Base-by-base conservation (phyloP, 345 rosid genomes). In the Acer negundo region DNA sequence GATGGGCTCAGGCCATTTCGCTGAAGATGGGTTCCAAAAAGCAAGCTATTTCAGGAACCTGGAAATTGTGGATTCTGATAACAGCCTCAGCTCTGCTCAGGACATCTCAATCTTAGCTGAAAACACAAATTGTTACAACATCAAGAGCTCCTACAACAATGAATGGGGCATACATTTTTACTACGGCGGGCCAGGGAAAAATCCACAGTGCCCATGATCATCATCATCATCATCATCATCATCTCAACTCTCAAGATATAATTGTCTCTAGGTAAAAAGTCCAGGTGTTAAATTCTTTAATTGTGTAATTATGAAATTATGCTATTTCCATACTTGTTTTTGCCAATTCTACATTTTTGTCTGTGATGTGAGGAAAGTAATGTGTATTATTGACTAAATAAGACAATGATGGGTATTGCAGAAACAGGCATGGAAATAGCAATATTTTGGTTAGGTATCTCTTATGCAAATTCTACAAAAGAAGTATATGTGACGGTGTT, bases 1-100 rank as follows among this genome's bases (percentile, higher is more conserved):
- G 65, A 96, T 96, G 99, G 99, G 99, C 2, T 96, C 99, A 1
- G 99, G 99, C 80, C 90, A 86, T 61, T 96, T 94, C 38, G 90
- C 98, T 0, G 91, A 83, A n/a, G 94, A 92, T 0, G 99, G 99
- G 46, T 96, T 96, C 15, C 88, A 92, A 0, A 89, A 90, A 74
- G 91, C 99, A 0, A 90, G 94, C 87, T 96, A 96, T 81, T 94
- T 96, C 68, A 75, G 97, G 75, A 94, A 96, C 84, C 82, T 96
- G 5, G 97, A 96, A 84, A 81, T 96, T 0, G 99, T 96, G 1
- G 99, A 96, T 75, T 84, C 92, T 0, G 99, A 96, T 77, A 96
- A 96, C 73, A 94, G 94, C 80, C 88, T 96, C 40, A 88, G 86
- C 78, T 83, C 98, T 2, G 93, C 82, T 19, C 89, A 63, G 42